Evolutionary conservation across 2,329 filamentous ascomycete genomes (phyloP).

Genomic region (Spiromastix sp.): DNA sequence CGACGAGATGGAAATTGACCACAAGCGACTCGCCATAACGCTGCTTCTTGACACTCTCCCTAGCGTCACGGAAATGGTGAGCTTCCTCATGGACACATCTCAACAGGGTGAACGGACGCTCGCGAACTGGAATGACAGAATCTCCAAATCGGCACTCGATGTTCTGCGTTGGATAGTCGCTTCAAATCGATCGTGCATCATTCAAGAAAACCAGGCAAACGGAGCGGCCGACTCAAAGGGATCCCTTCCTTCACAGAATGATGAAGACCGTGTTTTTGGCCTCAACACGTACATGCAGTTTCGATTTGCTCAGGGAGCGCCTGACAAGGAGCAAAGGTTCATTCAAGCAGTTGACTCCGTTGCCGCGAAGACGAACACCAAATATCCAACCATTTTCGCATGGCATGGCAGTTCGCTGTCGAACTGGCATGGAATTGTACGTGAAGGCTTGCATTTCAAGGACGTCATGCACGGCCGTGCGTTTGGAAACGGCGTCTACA

Average conservation of each 20-base stretch:
- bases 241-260: conserved; percentile 11
- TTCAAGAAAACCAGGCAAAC: conserved; percentile 52
- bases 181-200: conserved; percentile 78
- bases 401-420: conserved; percentile 70
- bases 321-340: conserved; percentile 75
- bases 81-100: conserved; percentile 32
- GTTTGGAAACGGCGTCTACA: conserved; percentile 73
- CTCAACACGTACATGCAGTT: conserved; percentile 68
- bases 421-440: conserved; percentile 88
- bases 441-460: conserved; percentile 68
- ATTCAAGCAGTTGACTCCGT: conserved; percentile 45
- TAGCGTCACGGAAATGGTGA: conserved; percentile 28
- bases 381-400: conserved; percentile 64
- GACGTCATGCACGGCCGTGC: conserved; percentile 54
- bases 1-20: conserved; percentile 21
- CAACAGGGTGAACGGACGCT: conserved; percentile 32
- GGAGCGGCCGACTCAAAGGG: conserved; percentile 7
- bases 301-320: conserved; percentile 75
- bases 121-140: conserved; percentile 44
- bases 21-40: conserved; percentile 23
- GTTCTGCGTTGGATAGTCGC: conserved; percentile 80
- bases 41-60: conserved; percentile 32
- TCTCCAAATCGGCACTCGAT: conserved; percentile 56
- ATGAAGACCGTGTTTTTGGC: conserved; percentile 48
- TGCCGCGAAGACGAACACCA: conserved; percentile 27